Evolutionary conservation across 352 stramenopile genomes (phyloP), one percentile per base, ranked within the genome.

Genomic region (Globisporangium ultimum): DNA sequence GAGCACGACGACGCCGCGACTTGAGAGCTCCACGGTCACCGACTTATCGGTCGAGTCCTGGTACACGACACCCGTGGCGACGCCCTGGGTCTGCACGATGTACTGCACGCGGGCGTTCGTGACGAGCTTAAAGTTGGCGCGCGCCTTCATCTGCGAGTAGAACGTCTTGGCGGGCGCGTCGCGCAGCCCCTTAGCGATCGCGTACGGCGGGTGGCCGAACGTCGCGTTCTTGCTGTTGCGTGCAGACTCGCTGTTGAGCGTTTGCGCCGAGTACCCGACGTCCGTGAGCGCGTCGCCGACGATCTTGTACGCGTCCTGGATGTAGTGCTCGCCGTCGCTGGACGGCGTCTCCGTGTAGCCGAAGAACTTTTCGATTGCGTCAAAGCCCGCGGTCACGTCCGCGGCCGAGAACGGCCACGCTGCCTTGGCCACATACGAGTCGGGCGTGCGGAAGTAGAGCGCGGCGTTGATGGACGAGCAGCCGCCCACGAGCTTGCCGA

Each of bases 391-490:
- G 34, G 80, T 82, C 36, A 91, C 89, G 24, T 91, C 61, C 8
- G 60, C 50, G 2, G 74, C 64, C 21, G 73, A 67, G 56, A 84
- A 79, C 36, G 75, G 74, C 72, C 74, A 85, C 41, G 32, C 48
- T 28, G 66, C 50, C 42, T 79, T 65, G 24, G 20, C 53, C 55
- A 84, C 53, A 51, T 83, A 87, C 57, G 63, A 60, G 51, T 87
- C 70, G 0, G 76, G 72, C 6, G 76, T 87, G 36, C 80, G 78
- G 55, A 94, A 86, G 66, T 91, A 93, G 34, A 95, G 71, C 68
- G 81, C 81, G 20, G 65, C 81, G 48, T 92, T 95, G 55, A 94
- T 77, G 14, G 77, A 89, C 43, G 76, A 89, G 56, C 71, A 91
- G 13, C 87, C 88, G 36, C 84, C 87, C n/a, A 96, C 53, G 28